Base-by-base conservation (phyloP, 768 basidiomycete species). In the Mycena latifolia region DNA sequence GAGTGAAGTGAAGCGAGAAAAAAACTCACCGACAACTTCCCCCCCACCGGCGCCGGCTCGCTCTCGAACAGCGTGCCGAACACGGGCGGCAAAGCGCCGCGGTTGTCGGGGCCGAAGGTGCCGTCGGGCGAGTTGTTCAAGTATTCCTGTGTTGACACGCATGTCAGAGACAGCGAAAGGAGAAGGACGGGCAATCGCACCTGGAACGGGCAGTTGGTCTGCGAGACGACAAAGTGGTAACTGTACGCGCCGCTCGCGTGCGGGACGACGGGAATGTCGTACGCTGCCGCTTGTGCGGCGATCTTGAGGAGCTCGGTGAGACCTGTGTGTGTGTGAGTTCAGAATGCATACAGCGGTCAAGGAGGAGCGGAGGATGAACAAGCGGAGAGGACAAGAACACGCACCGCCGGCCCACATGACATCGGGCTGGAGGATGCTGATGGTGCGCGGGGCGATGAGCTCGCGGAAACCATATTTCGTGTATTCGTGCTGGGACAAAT, bases 211-310 rank as follows among this genome's bases (percentile, higher is more conserved):
- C 71, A 72, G 41, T 75, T 76, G 5, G 71, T 71, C 73, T 84
- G 83, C 20, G 77, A 76, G 72, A 82, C 79, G 71, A 82, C 81
- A 39, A 82, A 82, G 64, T 82, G 80, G 75, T 82, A 83, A 45
- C 78, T 81, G 75, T 85, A 85, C 27, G 81, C 81, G n/a, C n/a
- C n/a, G n/a, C n/a, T n/a, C n/a, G n/a, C n/a, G n/a, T n/a, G n/a
- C n/a, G n/a, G n/a, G n/a, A n/a, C n/a, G n/a, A n/a, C n/a, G n/a
- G n/a, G n/a, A n/a, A n/a, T n/a, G n/a, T n/a, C n/a, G n/a, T n/a
- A n/a, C n/a, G n/a, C n/a, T n/a, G n/a, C n/a, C n/a, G n/a, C n/a
- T n/a, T n/a, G n/a, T n/a, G n/a, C n/a, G n/a, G n/a, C n/a, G n/a
- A n/a, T n/a, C n/a, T n/a, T n/a, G n/a, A n/a, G n/a, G n/a, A n/a